phyloP scores from a whole-genome alignment of 169 alveolate species.

The Babesia caballi region DNA sequence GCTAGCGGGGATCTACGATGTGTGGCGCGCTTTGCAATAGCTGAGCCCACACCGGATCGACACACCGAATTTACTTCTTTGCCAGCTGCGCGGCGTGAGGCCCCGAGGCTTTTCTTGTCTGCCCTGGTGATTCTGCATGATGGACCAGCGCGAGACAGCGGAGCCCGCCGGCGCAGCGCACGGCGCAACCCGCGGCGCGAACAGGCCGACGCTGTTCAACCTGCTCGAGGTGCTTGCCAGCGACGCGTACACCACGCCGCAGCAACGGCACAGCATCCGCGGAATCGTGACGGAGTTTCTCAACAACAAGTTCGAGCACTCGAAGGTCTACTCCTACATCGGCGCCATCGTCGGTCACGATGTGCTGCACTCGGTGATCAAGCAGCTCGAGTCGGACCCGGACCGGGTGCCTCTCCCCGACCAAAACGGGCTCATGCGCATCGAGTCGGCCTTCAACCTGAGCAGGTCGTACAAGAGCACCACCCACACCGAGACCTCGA shows the following conservation, averaged over 20 bases:
- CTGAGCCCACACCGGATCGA: neutral
- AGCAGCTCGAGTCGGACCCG: conserved; percentile 80
- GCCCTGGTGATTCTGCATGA: conserved; percentile 3
- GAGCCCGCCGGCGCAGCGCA: conserved; percentile 6
- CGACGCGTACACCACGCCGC: conserved; percentile 85
- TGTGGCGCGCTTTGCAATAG: neutral
- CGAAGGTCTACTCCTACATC: conserved; percentile 83
- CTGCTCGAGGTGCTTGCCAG: conserved; percentile 82
- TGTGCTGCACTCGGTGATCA: conserved; percentile 77
- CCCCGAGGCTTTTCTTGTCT: neutral
- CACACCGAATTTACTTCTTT: neutral
- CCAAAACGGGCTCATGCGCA: conserved; percentile 81
- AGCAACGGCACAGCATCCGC: conserved; percentile 87
- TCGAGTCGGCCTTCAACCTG: conserved; percentile 82
- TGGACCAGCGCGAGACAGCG: conserved; percentile 25
- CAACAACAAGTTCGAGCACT: conserved; percentile 83
- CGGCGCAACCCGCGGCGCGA: conserved; percentile 3
- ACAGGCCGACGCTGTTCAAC: conserved; percentile 84
- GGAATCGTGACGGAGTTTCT: conserved; percentile 84
- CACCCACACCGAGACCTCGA: conserved; percentile 28
- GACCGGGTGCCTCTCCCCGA: conserved; percentile 80
- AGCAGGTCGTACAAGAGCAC: conserved; percentile 70
- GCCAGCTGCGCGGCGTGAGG: neutral
- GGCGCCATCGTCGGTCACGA: conserved; percentile 87
- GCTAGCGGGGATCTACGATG: conserved; percentile 21